Evolutionary conservation across 352 stramenopile genomes (phyloP).

Genomic region (Phytopythium aichiense): DNA sequence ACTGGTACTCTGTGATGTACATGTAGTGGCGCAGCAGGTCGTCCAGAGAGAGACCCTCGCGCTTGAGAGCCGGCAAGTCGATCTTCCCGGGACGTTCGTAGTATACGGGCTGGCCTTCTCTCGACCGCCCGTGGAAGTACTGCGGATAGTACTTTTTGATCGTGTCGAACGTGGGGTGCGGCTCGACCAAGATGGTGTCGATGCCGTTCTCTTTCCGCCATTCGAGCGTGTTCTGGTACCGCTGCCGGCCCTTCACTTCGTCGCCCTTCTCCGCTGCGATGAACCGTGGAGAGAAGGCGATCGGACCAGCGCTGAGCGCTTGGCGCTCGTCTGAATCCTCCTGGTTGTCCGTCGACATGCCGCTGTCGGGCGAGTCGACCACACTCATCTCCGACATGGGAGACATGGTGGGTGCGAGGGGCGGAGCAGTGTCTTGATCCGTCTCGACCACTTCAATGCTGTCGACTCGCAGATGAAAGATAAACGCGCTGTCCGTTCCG

Average conservation of each 20-base stretch:
- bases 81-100: constrained; percentile 87
- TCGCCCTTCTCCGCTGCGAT: constrained; percentile 84
- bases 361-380: constrained; percentile 9
- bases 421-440: constrained; percentile 38
- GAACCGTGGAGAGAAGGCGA: constrained; percentile 76
- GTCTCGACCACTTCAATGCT: constrained; percentile 63
- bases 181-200: constrained; percentile 81
- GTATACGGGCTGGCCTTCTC: constrained; percentile 72
- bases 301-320: constrained; percentile 52
- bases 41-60: constrained; percentile 85
- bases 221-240: constrained; percentile 75
- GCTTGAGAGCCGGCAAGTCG: constrained; percentile 79
- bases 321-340: constrained; percentile 11
- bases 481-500: constrained; percentile 22
- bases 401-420: constrained; percentile 17
- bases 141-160: constrained; percentile 93
- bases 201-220: constrained; percentile 86
- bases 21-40: constrained; percentile 88
- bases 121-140: constrained; percentile 86
- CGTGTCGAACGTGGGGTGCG: constrained; percentile 75
- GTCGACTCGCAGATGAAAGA: constrained; percentile 55
- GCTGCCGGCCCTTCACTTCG: constrained; percentile 67
- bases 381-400: constrained; percentile 17
- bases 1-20: constrained; percentile 92
- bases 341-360: constrained; percentile 6